These are phyloP conservation scores for Raffaelea arxii DNA, from an alignment of 2,329 filamentous ascomycete genomes.

Conservation along the genomic window DNA sequence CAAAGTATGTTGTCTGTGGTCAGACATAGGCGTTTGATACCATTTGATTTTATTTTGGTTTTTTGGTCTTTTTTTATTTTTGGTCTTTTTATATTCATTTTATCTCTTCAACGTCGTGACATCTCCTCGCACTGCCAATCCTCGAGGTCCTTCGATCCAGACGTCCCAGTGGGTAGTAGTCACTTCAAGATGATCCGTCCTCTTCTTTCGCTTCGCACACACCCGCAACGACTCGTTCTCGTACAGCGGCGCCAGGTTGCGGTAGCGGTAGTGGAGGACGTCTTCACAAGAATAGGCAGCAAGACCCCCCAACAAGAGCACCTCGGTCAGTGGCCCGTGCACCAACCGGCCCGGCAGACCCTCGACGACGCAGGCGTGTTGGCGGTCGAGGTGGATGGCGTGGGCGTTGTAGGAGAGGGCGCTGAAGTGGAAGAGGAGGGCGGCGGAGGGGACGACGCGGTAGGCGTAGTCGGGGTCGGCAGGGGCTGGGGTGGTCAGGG, in stretches of 20 bases:
- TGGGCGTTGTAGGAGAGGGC: conserved; percentile 91
- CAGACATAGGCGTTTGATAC: conserved; percentile 7
- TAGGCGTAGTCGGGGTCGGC: conserved; percentile 29
- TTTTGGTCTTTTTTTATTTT: not conserved
- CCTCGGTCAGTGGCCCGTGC: conserved; percentile 75
- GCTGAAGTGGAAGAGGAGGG: conserved; percentile 80
- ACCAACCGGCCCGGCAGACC: conserved; percentile 68
- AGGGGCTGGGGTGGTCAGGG: conserved; percentile 18
- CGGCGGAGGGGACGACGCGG: conserved; percentile 53
- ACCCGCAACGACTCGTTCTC: conserved; percentile 61
- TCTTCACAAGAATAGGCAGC: conserved; percentile 25
- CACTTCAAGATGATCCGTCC: conserved; percentile 23
- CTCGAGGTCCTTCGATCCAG: conserved; percentile 53
- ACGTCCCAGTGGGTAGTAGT: conserved; percentile 42
- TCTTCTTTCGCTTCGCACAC: conserved; percentile 39
- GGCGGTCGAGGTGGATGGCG: conserved; percentile 71
- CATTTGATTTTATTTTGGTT: not conserved
- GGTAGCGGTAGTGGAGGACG: conserved; percentile 58
- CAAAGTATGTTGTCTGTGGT: conserved; percentile 8
- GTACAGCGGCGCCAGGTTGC: conserved; percentile 74
- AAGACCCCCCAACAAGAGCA: conserved; percentile 64
- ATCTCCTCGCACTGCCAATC: conserved; percentile 51
- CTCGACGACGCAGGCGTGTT: conserved; percentile 61
- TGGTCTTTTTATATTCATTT: not conserved
- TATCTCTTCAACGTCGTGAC: conserved; percentile 12